A percentile compares a stretch with the other conserved stretches of the same genome.
phyloP scores from a whole-genome alignment of 257 asterid genomes.

The Sherardia arvensis region DNA sequence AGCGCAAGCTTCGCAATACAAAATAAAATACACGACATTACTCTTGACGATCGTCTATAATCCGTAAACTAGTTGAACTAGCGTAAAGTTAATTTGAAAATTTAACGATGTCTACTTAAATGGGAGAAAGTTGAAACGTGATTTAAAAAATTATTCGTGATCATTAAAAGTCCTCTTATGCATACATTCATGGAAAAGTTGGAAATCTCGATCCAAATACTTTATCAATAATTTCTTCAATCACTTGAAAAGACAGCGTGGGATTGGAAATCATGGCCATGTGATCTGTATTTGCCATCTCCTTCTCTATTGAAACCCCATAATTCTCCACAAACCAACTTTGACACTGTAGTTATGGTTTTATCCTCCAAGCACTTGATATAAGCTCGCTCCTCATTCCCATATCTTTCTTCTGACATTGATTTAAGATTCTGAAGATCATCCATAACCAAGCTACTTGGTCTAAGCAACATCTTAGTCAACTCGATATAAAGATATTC shows the following conservation, averaged over 20 bases:
- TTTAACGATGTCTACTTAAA: too few species aligned
- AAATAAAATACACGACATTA: background rate
- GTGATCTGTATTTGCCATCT: slow-evolving; percentile 9
- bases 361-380: slow-evolving; percentile 7
- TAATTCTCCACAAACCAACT: background rate
- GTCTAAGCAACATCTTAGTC: slow-evolving; percentile 9
- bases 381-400: slow-evolving; percentile 11
- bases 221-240: slow-evolving; percentile 5
- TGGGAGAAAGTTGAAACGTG: too few species aligned
- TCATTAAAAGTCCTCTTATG: too few species aligned
- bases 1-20: slow-evolving; percentile 14
- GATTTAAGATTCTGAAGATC: slow-evolving; percentile 2
- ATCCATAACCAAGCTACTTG: slow-evolving; percentile 3
- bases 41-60: too few species aligned
- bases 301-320: slow-evolving; percentile 6
- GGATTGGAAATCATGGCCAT: too few species aligned
- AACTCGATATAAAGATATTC: background rate
- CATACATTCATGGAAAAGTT: too few species aligned
- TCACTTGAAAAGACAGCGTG: background rate
- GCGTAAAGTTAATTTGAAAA: too few species aligned
- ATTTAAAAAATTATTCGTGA: too few species aligned
- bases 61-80: too few species aligned
- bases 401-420: slow-evolving; percentile 9
- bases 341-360: slow-evolving; percentile 7
- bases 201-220: background rate